These are phyloP conservation scores for Aspergillus hortae DNA, from an alignment of 2,329 filamentous ascomycete species.

Conservation along the genomic window DNA sequence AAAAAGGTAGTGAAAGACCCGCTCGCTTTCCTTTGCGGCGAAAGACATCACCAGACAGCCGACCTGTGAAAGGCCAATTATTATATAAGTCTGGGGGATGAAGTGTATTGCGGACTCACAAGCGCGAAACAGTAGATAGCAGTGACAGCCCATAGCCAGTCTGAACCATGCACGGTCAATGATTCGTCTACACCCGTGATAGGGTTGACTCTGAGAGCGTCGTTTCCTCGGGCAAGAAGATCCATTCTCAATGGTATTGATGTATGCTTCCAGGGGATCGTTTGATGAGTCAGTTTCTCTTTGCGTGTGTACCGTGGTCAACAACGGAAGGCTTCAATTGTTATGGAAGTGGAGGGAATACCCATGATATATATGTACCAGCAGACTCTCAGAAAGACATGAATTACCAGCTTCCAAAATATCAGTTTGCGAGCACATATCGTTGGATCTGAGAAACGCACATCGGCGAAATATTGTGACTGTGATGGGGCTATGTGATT, in stretches of 20 bases:
- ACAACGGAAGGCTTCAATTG: not conserved
- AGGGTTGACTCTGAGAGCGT: conserved; percentile 49
- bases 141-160: conserved; percentile 56
- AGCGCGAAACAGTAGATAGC: conserved; percentile 49
- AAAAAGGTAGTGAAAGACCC: conserved; percentile 57
- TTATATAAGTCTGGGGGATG: not conserved
- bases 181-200: conserved; percentile 34
- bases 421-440: not conserved
- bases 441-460: not conserved
- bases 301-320: not conserved
- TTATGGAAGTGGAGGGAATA: not conserved
- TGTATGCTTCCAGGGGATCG: not conserved
- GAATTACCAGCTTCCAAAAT: not conserved
- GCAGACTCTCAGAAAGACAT: not conserved
- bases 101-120: conserved; percentile 27
- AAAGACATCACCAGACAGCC: conserved; percentile 40
- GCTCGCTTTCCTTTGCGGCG: conserved; percentile 46
- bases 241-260: not conserved
- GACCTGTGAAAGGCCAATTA: conserved; percentile 29
- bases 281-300: not conserved
- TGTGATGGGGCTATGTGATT: not conserved
- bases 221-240: conserved; percentile 36
- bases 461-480: not conserved
- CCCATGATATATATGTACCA: not conserved
- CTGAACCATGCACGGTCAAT: conserved; percentile 47